Conservation (phyloP, 768 basidiomycete genomes). For the Crassisporium funariophilum region DNA sequence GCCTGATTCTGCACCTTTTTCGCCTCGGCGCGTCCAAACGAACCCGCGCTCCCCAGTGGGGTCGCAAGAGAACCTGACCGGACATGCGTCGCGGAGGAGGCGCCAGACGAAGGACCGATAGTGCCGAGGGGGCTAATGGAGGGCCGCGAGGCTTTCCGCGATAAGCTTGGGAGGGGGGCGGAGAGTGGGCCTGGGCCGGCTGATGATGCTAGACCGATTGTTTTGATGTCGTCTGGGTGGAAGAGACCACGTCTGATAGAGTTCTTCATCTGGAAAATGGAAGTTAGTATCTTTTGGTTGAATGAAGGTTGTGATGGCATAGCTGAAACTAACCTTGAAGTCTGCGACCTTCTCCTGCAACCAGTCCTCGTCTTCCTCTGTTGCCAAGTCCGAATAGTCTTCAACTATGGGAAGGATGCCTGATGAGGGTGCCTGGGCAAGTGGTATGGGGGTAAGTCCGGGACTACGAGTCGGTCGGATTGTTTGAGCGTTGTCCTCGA, state of each 20-base stretch:
- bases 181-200: slow-evolving; percentile 62
- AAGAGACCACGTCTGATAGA: slow-evolving; percentile 74
- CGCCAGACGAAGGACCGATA: slow-evolving; percentile 30
- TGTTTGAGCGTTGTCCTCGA: slow-evolving; percentile 79
- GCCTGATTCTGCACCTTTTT: slow-evolving; percentile 52
- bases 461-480: slow-evolving; percentile 80
- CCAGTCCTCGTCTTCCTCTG: slow-evolving; percentile 70
- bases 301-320: no score
- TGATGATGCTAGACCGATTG: slow-evolving; percentile 52
- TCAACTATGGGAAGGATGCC: slow-evolving; percentile 75
- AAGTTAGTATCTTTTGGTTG: no score
- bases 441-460: slow-evolving; percentile 49
- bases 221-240: slow-evolving; percentile 89
- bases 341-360: slow-evolving; percentile 81
- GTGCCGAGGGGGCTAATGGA: slow-evolving; percentile 41
- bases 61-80: slow-evolving; percentile 60
- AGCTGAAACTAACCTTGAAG: slow-evolving; percentile 62
- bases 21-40: slow-evolving; percentile 70
- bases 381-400: slow-evolving; percentile 87
- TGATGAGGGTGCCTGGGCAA: slow-evolving; percentile 62
- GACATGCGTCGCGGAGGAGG: slow-evolving; percentile 43
- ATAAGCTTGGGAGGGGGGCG: slow-evolving; percentile 63
- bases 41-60: slow-evolving; percentile 48
- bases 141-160: slow-evolving; percentile 51
- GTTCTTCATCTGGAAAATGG: slow-evolving; percentile 69